phyloP scores from a whole-genome alignment of 352 stramenopile species.

The Phytopythium cucurbitacearum region DNA sequence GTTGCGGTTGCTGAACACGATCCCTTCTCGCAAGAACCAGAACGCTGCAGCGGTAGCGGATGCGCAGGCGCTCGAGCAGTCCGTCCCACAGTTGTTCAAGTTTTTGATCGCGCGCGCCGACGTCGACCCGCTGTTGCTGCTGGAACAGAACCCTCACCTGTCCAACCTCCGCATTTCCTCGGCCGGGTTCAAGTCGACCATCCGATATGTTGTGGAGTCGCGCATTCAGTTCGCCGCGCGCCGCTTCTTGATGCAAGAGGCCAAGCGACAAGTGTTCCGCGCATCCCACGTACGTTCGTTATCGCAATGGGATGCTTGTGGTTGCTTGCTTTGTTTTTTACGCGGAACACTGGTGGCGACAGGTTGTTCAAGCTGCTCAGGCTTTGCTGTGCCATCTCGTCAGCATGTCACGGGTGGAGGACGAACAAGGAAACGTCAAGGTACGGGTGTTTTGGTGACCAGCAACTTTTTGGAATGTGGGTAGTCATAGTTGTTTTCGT shows the following conservation, averaged over 20 bases:
- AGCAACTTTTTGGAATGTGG: neutral
- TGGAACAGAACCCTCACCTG: slow-evolving; percentile 46
- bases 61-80: slow-evolving; percentile 36
- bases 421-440: slow-evolving; percentile 65
- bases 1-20: slow-evolving; percentile 42
- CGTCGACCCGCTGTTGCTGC: slow-evolving; percentile 36
- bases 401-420: slow-evolving; percentile 48
- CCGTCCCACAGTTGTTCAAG: slow-evolving; percentile 18
- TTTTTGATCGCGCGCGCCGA: slow-evolving; percentile 31
- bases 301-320: neutral
- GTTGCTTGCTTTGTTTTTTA: neutral
- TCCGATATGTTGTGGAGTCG: slow-evolving; percentile 45
- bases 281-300: slow-evolving; percentile 7
- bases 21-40: slow-evolving; percentile 32
- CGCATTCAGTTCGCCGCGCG: slow-evolving; percentile 54
- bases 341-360: neutral
- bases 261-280: slow-evolving; percentile 42
- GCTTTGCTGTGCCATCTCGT: slow-evolving; percentile 59
- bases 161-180: slow-evolving; percentile 43
- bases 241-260: slow-evolving; percentile 50
- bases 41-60: slow-evolving; percentile 10
- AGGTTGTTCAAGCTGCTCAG: slow-evolving; percentile 46
- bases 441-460: slow-evolving; percentile 16
- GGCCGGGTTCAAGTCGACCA: slow-evolving; percentile 32
- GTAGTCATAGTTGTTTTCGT: slow-evolving; percentile 3